phyloP scores from a whole-genome alignment of 2,329 filamentous ascomycete species.

The Aspergillus spinulosporus region DNA sequence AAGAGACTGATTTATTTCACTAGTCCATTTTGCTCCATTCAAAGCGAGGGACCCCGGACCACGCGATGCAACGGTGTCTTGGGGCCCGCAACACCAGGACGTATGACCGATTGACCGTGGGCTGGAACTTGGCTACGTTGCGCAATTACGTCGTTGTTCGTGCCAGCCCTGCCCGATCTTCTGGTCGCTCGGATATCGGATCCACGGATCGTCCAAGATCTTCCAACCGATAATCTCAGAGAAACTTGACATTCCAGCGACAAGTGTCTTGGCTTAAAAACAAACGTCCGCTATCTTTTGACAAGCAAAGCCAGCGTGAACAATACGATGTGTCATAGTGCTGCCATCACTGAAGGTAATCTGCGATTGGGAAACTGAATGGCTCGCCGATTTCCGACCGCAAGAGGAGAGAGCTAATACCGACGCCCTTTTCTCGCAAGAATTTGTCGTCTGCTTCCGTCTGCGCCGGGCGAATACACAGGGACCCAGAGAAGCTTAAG shows the following conservation, averaged over 20 bases:
- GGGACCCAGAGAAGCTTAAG: neutral
- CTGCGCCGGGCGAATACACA: slow-evolving; percentile 8
- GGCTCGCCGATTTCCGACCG: slow-evolving; percentile 4
- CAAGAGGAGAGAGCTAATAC: slow-evolving; percentile 10
- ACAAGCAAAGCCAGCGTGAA: neutral
- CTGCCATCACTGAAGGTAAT: slow-evolving; percentile 13
- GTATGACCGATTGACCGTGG: neutral
- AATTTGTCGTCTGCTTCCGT: slow-evolving; percentile 12
- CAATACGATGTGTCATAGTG: neutral
- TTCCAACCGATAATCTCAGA: slow-evolving; percentile 12
- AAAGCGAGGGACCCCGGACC: neutral
- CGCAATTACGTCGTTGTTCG: slow-evolving; percentile 8
- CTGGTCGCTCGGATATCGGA: slow-evolving; percentile 11
- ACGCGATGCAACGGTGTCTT: slow-evolving; percentile 7
- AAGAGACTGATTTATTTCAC: slow-evolving; percentile 13
- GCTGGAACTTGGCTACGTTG: neutral
- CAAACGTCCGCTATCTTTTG: no score
- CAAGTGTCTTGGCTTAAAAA: neutral
- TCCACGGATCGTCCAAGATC: slow-evolving; percentile 20
- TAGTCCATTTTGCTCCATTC: slow-evolving; percentile 12
- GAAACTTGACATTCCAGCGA: neutral
- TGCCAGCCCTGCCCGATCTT: slow-evolving; percentile 9
- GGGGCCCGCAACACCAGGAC: neutral
- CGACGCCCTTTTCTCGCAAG: slow-evolving; percentile 15
- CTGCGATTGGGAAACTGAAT: slow-evolving; percentile 13